Conservation (phyloP, 129 eudicot genomes). For the Mikania micrantha region DNA sequence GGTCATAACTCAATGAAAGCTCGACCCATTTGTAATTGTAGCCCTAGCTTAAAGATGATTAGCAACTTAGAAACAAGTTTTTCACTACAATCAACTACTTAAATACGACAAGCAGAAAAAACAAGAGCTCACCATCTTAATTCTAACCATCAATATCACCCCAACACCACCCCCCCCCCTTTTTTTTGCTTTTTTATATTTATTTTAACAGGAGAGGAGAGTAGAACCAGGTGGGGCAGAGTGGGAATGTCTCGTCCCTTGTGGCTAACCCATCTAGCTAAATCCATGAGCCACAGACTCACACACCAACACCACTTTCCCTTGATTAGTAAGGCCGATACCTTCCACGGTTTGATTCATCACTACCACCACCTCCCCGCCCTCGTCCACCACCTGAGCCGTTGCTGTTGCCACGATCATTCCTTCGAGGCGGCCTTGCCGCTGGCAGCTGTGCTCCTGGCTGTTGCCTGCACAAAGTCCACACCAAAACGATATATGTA, state of each 20-base stretch:
- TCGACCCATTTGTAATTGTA: not conserved
- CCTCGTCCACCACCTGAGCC: slow-evolving; percentile 47
- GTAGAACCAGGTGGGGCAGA: not conserved
- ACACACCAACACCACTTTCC: slow-evolving; percentile 15
- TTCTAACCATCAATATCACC: too few species aligned
- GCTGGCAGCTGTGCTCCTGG: slow-evolving; percentile 78
- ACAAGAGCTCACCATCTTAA: not conserved
- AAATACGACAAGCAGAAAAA: slow-evolving; percentile 6
- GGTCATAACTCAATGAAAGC: not conserved
- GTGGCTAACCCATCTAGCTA: slow-evolving; percentile 8
- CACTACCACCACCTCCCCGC: slow-evolving; percentile 40
- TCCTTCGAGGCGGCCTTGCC: slow-evolving; percentile 61
- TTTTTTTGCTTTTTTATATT: not conserved
- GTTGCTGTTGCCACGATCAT: slow-evolving; percentile 56
- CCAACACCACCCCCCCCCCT: not conserved
- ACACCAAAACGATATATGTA: slow-evolving; percentile 2
- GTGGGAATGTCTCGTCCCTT: slow-evolving; percentile 3
- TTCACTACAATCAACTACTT: slow-evolving; percentile 29
- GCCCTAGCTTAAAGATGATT: not conserved
- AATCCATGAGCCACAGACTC: slow-evolving; percentile 5
- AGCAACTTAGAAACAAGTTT: slow-evolving; percentile 21
- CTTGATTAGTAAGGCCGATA: slow-evolving; percentile 61
- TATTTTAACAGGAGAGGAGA: not conserved
- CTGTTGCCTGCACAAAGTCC: slow-evolving; percentile 61
- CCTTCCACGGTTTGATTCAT: slow-evolving; percentile 50